Base-by-base conservation (phyloP, 441 rosid genomes). In the Gossypium laxum region DNA sequence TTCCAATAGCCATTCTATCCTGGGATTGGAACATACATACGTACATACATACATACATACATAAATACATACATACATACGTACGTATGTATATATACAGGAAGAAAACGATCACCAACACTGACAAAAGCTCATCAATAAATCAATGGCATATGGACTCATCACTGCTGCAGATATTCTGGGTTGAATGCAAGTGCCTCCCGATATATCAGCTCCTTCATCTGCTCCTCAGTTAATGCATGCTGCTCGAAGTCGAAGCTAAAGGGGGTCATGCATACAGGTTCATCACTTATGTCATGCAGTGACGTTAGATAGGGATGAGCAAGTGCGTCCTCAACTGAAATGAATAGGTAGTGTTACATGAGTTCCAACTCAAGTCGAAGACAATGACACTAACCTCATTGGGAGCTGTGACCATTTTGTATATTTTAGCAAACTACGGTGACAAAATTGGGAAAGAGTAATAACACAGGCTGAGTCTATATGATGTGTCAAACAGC, bases 111-210 rank as follows among this genome's bases (percentile, higher is more conserved):
- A 28, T 4, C 51, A 67, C 57, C 15, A 43, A 67, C 70, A 69
- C 74, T 70, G 54, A 73, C 52, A 58, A 74, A 77, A 77, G 60
- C n/a, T 45, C 74, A 70, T 11, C 69, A 2, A 58, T 19, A 66
- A 78, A 67, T 24, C 14, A 15, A 55, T 55, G 38, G 65, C 71
- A 1, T 11, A 57, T n/a, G 45, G 22, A 54, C 28, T 52, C 3
- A 52, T 67, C 73, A 68, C 65, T 69, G 64, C 12, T 80, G 83
- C 66, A 83, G 85, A 66, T 87, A 91, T 74, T 85, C 92, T 2
- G 92, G 91, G 74, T 86, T 91, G 80, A 91, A 91, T 48, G 89
- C 92, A 58, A 91, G 83, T 6, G 91, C 92, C 84, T 91, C 97
- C 71, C 79, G 63, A 75, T 88, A 91, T 58, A 93, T 87, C 18